A percentile compares a stretch with the other conserved stretches of the same genome.
These are phyloP conservation scores for Thraustochytrium sp. DNA, from an alignment of 352 stramenopile species.

Conservation along the genomic window DNA sequence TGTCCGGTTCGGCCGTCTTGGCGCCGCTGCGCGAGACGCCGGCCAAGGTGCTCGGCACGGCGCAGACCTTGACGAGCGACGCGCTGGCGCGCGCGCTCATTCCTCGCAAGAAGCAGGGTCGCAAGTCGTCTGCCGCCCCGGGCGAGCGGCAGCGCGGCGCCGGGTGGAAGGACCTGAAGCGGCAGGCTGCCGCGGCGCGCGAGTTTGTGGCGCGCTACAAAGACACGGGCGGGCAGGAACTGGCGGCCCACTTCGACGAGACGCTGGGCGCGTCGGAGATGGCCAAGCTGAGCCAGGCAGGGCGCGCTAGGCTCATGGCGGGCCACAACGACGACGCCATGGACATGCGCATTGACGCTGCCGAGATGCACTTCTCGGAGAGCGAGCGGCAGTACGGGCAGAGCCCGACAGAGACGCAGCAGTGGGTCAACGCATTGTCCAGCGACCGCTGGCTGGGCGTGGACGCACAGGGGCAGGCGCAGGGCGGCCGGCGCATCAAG, in stretches of 20 bases:
- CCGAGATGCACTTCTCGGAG: neutral
- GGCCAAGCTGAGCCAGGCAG: neutral
- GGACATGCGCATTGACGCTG: neutral
- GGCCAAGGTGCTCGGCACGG: neutral
- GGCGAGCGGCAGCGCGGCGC: neutral
- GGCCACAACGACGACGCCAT: neutral
- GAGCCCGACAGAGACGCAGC: slow-evolving; percentile 5
- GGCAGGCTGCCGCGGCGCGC: neutral
- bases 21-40: neutral
- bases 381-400: neutral
- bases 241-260: neutral
- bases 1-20: neutral
- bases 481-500: neutral
- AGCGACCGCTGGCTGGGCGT: slow-evolving; percentile 2
- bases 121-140: too few relatives aligned
- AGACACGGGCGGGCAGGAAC: neutral
- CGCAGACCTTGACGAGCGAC: neutral
- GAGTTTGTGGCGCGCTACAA: slow-evolving; percentile 4
- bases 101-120: too few relatives aligned
- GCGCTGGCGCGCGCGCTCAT: neutral
- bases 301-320: neutral
- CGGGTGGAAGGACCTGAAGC: neutral
- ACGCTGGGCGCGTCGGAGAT: neutral
- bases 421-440: slow-evolving; percentile 11
- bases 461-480: neutral